phyloP scores from a whole-genome alignment of 305 asterid genomes.

The Plantago rigida region DNA sequence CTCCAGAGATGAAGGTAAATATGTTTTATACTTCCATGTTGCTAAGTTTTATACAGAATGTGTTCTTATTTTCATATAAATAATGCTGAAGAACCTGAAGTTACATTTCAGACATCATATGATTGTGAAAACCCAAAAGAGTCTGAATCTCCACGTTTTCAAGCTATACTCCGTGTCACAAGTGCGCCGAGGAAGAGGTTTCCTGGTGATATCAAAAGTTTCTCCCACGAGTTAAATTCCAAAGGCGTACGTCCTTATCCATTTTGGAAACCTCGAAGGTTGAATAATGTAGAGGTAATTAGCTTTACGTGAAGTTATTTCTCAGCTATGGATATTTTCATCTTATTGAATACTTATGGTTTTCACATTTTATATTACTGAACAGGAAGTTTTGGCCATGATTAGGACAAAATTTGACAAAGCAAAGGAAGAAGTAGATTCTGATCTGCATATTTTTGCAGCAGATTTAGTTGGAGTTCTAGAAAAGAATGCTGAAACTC shows the following conservation, averaged over 20 bases:
- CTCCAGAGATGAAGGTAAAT: slow-evolving; percentile 89
- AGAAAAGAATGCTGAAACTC: slow-evolving; percentile 80
- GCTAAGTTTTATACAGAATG: slow-evolving; percentile 21
- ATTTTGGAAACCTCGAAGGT: slow-evolving; percentile 90
- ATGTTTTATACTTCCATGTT: slow-evolving; percentile 27
- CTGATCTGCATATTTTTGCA: slow-evolving; percentile 90
- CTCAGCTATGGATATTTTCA: slow-evolving; percentile 17
- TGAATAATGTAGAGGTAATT: slow-evolving; percentile 87
- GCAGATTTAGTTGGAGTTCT: slow-evolving; percentile 87
- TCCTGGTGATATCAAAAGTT: slow-evolving; percentile 95
- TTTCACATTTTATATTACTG: slow-evolving; percentile 23
- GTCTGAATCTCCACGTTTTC: slow-evolving; percentile 96
- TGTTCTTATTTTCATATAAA: slow-evolving; percentile 5
- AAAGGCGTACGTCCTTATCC: slow-evolving; percentile 99
- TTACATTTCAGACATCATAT: slow-evolving; percentile 51
- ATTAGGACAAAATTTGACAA: slow-evolving; percentile 86
- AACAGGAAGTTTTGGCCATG: slow-evolving; percentile 85
- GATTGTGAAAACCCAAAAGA: slow-evolving; percentile 96
- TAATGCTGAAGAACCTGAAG: slow-evolving; percentile 20
- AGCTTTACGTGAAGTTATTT: slow-evolving; percentile 19
- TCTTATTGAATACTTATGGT: slow-evolving; percentile 24
- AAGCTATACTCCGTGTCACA: slow-evolving; percentile 97
- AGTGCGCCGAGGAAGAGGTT: slow-evolving; percentile 96
- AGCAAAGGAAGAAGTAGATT: slow-evolving; percentile 97
- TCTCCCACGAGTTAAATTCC: slow-evolving; percentile 94